Conservation (phyloP, 192 early-diverging fungal genomes). For the Phlyctochytrium planicorne region DNA sequence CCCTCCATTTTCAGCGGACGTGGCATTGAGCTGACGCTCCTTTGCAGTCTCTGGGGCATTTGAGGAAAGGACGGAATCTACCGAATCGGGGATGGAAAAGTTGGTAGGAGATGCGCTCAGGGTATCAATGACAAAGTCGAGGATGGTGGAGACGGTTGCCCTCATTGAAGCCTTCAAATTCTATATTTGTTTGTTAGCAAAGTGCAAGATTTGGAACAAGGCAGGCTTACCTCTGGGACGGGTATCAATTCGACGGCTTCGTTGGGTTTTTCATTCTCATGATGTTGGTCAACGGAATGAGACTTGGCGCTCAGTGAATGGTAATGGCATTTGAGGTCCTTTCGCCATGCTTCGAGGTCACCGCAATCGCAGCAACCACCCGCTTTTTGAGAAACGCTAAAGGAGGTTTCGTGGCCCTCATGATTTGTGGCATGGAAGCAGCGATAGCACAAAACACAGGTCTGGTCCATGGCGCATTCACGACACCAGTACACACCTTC, state of each 20-base stretch:
- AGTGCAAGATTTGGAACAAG: too few species aligned
- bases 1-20: slow-evolving; percentile 52
- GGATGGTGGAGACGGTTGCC: slow-evolving; percentile 77
- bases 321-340: slow-evolving; percentile 77
- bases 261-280: too few species aligned
- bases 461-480: slow-evolving; percentile 91
- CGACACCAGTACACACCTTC: slow-evolving; percentile 92
- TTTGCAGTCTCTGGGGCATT: slow-evolving; percentile 36
- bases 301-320: slow-evolving; percentile 61
- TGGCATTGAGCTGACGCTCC: slow-evolving; percentile 14
- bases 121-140: slow-evolving; percentile 93
- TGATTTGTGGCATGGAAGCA: slow-evolving; percentile 95
- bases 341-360: slow-evolving; percentile 92
- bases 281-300: too few species aligned
- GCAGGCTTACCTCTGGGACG: slow-evolving; percentile 5
- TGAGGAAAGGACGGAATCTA: background rate
- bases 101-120: slow-evolving; percentile 59
- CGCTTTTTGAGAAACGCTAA: slow-evolving; percentile 74
- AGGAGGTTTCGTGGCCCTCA: slow-evolving; percentile 89
- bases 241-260: background rate
- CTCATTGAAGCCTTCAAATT: slow-evolving; percentile 57
- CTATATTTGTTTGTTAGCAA: too few species aligned
- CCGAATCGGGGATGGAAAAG: slow-evolving; percentile 10
- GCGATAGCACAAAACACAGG: slow-evolving; percentile 90
- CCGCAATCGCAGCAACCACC: slow-evolving; percentile 99